These are phyloP conservation scores for Leccinum uliginosum DNA, from an alignment of 768 basidiomycete species.

Conservation along the genomic window DNA sequence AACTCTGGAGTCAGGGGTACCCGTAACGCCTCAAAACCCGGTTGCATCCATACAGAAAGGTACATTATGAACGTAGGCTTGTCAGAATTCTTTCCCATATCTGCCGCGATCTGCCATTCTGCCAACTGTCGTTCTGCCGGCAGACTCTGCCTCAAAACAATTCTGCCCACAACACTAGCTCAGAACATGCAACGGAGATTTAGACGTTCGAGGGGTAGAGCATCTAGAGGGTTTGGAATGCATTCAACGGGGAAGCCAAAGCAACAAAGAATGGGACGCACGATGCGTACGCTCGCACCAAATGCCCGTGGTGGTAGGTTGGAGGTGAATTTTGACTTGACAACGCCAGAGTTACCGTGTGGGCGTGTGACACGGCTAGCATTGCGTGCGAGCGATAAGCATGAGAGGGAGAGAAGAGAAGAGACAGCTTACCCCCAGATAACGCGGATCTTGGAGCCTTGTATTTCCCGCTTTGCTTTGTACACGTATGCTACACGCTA, in stretches of 20 bases:
- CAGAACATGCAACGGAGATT: slow-evolving; percentile 26
- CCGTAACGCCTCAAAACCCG: too few species aligned
- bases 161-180: too few species aligned
- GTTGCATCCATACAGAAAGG: too few species aligned
- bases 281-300: slow-evolving; percentile 88
- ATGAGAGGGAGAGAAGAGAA: background rate
- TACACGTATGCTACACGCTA: slow-evolving; percentile 98
- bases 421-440: slow-evolving; percentile 87
- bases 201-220: slow-evolving; percentile 86
- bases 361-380: slow-evolving; percentile 84
- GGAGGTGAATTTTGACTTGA: slow-evolving; percentile 92
- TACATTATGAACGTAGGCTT: too few species aligned
- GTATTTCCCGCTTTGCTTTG: slow-evolving; percentile 91
- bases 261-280: slow-evolving; percentile 35
- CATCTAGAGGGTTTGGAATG: slow-evolving; percentile 50
- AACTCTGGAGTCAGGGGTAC: too few species aligned
- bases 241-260: background rate
- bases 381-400: background rate
- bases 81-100: too few species aligned
- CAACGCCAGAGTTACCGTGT: slow-evolving; percentile 92
- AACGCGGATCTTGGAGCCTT: slow-evolving; percentile 93
- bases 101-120: too few species aligned
- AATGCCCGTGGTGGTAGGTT: slow-evolving; percentile 96
- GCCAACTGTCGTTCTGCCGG: too few species aligned
- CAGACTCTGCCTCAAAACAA: too few species aligned